These are phyloP conservation scores for Cercophora samala DNA, from an alignment of 495 filamentous ascomycete species.

Conservation along the genomic window DNA sequence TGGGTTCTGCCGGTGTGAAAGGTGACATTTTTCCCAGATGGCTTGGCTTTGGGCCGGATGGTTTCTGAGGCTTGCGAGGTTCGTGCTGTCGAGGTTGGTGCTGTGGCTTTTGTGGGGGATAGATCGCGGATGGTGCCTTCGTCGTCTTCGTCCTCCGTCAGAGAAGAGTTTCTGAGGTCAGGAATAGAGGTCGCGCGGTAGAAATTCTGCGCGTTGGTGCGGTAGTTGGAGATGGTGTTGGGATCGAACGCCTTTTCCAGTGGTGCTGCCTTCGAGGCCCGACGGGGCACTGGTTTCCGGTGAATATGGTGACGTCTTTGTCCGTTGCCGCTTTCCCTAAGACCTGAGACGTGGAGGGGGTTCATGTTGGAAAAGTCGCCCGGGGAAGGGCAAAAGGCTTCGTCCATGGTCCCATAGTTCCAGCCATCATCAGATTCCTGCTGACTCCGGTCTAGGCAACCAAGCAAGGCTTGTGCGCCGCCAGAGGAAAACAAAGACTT, in stretches of 20 bases:
- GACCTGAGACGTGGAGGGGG: conserved; percentile 43
- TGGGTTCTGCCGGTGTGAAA: conserved; percentile 51
- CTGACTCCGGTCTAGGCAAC: conserved; percentile 32
- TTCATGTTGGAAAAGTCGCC: conserved; percentile 45
- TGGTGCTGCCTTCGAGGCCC: conserved; percentile 47
- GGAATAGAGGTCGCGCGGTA: conserved; percentile 41
- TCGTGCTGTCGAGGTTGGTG: conserved; percentile 35
- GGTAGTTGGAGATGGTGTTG: conserved; percentile 54
- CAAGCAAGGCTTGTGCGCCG: conserved; percentile 61
- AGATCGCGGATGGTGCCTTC: conserved; percentile 57
- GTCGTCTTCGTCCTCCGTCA: conserved; percentile 38
- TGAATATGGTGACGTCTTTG: conserved; percentile 22
- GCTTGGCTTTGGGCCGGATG: conserved; percentile 39
- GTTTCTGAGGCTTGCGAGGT: not conserved
- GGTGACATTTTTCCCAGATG: conserved; percentile 47
- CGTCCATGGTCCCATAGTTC: conserved; percentile 88
- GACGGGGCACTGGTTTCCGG: conserved; percentile 49
- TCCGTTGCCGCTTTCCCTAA: conserved; percentile 37
- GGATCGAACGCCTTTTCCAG: conserved; percentile 57
- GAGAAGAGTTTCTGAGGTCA: conserved; percentile 45
- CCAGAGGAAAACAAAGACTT: conserved; percentile 74
- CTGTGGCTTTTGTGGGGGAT: conserved; percentile 43
- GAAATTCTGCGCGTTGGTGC: conserved; percentile 52
- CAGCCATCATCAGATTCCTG: conserved; percentile 66
- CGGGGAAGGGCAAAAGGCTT: conserved; percentile 63